These are phyloP conservation scores for Triticum monococcum DNA, from an alignment of 176 grass and related monocot genomes.

Conservation along the genomic window DNA sequence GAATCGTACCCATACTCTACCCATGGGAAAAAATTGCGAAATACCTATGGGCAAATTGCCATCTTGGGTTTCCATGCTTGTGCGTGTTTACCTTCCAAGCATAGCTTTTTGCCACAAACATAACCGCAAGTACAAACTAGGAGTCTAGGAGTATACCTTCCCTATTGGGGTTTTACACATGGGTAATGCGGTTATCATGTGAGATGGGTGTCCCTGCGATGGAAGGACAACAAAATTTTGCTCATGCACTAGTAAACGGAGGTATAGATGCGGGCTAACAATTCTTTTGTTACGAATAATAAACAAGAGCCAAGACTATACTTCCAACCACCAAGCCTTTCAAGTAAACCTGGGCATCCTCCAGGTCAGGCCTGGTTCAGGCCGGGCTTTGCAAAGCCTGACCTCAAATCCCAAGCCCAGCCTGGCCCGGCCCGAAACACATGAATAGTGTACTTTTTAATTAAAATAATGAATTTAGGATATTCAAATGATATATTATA, in stretches of 20 bases:
- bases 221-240: background rate
- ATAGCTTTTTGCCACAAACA: background rate
- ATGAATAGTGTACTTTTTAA: too few relatives aligned
- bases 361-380: too few relatives aligned
- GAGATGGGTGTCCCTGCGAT: background rate
- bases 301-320: background rate
- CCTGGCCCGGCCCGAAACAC: too few relatives aligned
- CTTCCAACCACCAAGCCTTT: background rate
- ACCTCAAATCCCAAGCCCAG: too few relatives aligned
- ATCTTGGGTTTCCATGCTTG: background rate
- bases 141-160: background rate
- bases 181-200: background rate
- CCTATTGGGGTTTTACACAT: background rate
- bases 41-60: background rate
- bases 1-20: background rate
- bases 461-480: too few relatives aligned
- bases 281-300: background rate
- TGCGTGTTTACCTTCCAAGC: background rate
- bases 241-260: background rate
- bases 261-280: background rate
- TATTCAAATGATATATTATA: too few relatives aligned
- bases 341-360: too few relatives aligned
- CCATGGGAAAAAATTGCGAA: background rate
- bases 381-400: too few relatives aligned
- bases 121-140: background rate